Conservation (phyloP, 371 early-diverging fungal species). For the Phascolomyces articulosus region DNA sequence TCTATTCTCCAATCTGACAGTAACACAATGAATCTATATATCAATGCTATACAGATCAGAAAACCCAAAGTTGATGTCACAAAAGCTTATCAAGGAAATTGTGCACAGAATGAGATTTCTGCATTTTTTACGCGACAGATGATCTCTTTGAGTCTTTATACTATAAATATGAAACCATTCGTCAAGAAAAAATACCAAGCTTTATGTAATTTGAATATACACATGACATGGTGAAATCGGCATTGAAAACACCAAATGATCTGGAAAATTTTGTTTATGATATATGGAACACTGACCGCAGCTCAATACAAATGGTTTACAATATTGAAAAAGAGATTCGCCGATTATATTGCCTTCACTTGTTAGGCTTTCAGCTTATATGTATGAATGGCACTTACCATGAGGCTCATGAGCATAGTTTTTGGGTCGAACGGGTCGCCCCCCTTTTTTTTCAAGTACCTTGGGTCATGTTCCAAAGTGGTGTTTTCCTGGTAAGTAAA, state of each 20-base stretch:
- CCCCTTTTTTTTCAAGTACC: conserved; percentile 8
- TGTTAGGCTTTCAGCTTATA: not conserved
- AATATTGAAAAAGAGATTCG: not conserved
- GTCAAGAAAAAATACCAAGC: not conserved
- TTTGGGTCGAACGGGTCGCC: conserved; percentile 3
- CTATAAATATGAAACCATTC: not conserved
- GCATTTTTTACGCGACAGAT: not conserved
- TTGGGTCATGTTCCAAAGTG: not conserved
- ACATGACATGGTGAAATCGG: too few relatives aligned
- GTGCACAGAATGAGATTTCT: not conserved
- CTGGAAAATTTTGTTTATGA: too few relatives aligned
- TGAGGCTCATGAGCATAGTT: not conserved
- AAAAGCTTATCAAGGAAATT: not conserved
- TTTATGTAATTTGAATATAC: not conserved
- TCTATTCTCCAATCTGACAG: too few relatives aligned
- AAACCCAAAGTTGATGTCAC: not conserved
- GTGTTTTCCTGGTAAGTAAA: conserved; percentile 7
- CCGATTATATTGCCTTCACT: not conserved
- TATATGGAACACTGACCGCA: too few relatives aligned
- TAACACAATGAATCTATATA: too few relatives aligned
- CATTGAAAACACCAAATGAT: too few relatives aligned
- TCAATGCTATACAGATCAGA: not conserved
- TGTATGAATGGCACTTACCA: not conserved
- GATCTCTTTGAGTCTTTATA: not conserved
- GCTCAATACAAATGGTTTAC: not conserved